Percentiles rank a stretch among this genome's conserved stretches.
phyloP scores from a whole-genome alignment of 192 early-diverging fungal genomes.

The Chytriomyces hyalinus region DNA sequence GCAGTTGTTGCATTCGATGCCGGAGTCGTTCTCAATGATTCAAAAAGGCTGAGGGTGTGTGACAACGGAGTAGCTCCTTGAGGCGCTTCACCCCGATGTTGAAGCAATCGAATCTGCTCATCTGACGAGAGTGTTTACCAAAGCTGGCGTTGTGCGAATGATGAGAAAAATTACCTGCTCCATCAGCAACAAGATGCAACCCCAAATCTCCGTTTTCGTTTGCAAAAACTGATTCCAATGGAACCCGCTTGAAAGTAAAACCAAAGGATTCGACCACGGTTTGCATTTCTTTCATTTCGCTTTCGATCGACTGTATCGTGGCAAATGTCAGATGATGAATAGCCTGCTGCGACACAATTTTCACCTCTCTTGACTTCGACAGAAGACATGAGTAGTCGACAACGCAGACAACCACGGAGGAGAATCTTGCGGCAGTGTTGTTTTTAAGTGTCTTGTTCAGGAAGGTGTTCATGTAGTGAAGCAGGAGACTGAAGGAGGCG shows the following conservation, averaged over 20 bases:
- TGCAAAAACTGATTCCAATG: slow-evolving; percentile 71
- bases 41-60: not conserved
- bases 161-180: slow-evolving; percentile 2
- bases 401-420: slow-evolving; percentile 72
- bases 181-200: slow-evolving; percentile 13
- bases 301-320: not conserved
- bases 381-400: slow-evolving; percentile 68
- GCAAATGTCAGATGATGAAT: not conserved
- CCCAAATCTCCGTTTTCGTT: slow-evolving; percentile 37
- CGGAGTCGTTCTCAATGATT: not conserved
- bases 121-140: too few species aligned
- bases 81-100: slow-evolving; percentile 29
- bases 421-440: slow-evolving; percentile 55
- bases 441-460: slow-evolving; percentile 29
- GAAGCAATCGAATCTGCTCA: too few species aligned
- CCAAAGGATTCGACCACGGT: slow-evolving; percentile 17
- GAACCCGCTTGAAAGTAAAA: slow-evolving; percentile 47
- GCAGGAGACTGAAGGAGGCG: slow-evolving; percentile 5
- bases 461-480: slow-evolving; percentile 10
- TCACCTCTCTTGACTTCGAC: not conserved
- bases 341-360: too few species aligned
- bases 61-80: not conserved
- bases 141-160: too few species aligned
- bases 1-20: slow-evolving; percentile 47
- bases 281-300: slow-evolving; percentile 25